Percentiles rank a stretch among this genome's conserved stretches.
Conservation (phyloP, 257 asterid genomes). For the Craterostigma plantagineum region DNA sequence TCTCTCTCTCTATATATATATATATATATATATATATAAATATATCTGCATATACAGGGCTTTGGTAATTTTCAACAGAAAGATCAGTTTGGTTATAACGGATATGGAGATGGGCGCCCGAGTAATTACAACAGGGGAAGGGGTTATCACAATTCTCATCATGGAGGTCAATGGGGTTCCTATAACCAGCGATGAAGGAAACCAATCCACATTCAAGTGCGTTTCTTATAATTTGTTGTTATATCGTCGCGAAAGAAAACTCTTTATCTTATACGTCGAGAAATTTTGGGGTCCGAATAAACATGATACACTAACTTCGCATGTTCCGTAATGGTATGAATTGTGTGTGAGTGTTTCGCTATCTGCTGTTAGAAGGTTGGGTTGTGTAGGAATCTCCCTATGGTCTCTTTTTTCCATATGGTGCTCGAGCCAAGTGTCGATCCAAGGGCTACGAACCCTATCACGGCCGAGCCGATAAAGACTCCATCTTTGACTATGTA, state of each 20-base stretch:
- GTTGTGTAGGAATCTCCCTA: constrained; percentile 15
- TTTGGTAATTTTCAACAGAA: background rate
- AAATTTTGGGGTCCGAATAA: background rate
- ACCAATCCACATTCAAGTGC: too few species aligned
- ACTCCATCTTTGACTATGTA: constrained; percentile 55
- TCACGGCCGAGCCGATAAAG: constrained; percentile 20
- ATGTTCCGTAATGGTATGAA: background rate
- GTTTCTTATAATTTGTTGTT: too few species aligned
- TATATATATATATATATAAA: too few species aligned
- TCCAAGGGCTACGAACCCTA: constrained; percentile 20
- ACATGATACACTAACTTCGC: too few species aligned
- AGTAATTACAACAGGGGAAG: background rate
- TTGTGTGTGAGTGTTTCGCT: constrained; percentile 5
- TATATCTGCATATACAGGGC: background rate
- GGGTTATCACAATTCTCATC: background rate
- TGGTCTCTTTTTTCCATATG: constrained; percentile 7
- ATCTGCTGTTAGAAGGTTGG: constrained; percentile 19
- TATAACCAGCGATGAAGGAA: too few species aligned
- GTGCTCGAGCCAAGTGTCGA: constrained; percentile 23
- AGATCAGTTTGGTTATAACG: background rate
- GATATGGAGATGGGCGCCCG: background rate
- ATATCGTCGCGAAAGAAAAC: too few species aligned
- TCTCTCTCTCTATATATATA: too few species aligned
- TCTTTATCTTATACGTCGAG: too few species aligned
- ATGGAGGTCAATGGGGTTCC: too few species aligned